Base-by-base conservation (phyloP, 192 early-diverging fungal species). In the Piromyces sp. region DNA sequence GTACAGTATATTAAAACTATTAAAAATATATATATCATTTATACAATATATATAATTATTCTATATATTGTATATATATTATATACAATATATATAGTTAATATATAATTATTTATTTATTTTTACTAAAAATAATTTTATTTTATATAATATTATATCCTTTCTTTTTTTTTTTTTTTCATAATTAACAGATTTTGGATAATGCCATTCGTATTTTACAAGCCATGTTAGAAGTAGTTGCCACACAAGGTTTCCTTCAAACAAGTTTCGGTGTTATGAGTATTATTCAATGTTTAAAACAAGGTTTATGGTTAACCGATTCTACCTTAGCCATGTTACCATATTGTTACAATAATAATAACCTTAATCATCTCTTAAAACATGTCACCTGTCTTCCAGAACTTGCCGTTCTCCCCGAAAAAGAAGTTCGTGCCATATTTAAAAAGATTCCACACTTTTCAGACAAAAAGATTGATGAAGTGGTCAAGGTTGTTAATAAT, bases 171-270 rank as follows among this genome's bases (percentile, higher is more conserved):
- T 7, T 12, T 36, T 36, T 7, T 12, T 36, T 36, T 7, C 33
- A 7, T 36, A 36, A n/a, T n/a, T 29, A 80, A 15, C 79, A 79
- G 51, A 95, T 99, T 13, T 86, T 99, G 30, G 97, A 98, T 84
- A 94, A 95, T 82, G 88, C 94, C 33, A 93, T 98, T 79, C 96
- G 97, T 83, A 91, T 99, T 30, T 86, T 95, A 83, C 89, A 94
- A 88, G 97, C 98, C 29, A 96, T 98, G 95, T 91, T 98, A 79
- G 96, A 98, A 85, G 89, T 96, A 29, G 84, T 90, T 4, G 94
- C 93, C 4, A 87, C 86, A 68, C 86, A 89, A 82, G 97, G 95
- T 0, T 89, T 89, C 42, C 79, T 95, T 79, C 82, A 81, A 6
- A 91, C 91, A 0, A 86, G 90, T 40, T 79, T 96, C 79, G 93